A percentile compares a stretch with the other conserved stretches of the same genome.
These are phyloP conservation scores for Lachancea nothofagi DNA, from an alignment of 805 yeast genomes.

Conservation along the genomic window DNA sequence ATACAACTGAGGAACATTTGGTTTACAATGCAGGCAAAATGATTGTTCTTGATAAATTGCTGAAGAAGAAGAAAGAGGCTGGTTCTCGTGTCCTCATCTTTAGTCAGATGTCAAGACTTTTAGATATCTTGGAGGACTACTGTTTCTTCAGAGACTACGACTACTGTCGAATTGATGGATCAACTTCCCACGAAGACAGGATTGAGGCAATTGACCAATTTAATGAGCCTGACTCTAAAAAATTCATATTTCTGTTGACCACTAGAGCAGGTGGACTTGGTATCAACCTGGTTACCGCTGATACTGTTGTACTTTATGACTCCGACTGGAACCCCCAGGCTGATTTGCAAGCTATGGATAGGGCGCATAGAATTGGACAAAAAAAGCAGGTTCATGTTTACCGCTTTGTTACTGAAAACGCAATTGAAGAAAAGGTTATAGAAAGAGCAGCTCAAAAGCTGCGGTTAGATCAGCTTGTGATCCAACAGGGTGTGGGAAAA, in stretches of 20 bases:
- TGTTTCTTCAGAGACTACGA: constrained; percentile 77
- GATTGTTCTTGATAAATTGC: constrained; percentile 77
- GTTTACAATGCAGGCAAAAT: constrained; percentile 87
- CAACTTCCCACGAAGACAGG: constrained; percentile 89
- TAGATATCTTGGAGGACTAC: constrained; percentile 89
- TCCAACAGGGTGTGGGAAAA: constrained; percentile 75
- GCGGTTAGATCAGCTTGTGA: constrained; percentile 87
- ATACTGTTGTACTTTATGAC: constrained; percentile 80
- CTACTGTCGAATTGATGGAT: constrained; percentile 91
- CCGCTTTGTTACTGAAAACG: constrained; percentile 90
- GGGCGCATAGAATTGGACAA: constrained; percentile 97
- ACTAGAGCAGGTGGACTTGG: constrained; percentile 98
- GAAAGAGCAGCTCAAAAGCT: constrained; percentile 95
- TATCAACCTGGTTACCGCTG: constrained; percentile 87
- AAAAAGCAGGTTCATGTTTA: constrained; percentile 91
- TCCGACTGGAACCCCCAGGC: constrained; percentile 99
- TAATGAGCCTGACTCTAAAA: constrained; percentile 73
- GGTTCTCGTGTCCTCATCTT: constrained; percentile 90
- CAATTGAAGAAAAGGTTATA: constrained; percentile 92
- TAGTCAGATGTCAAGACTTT: constrained; percentile 86
- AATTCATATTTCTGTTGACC: constrained; percentile 78
- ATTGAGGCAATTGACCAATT: constrained; percentile 89
- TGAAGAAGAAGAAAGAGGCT: constrained; percentile 60
- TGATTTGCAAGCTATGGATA: constrained; percentile 95
- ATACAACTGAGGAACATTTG: constrained; percentile 90